Base-by-base conservation (phyloP, 495 filamentous ascomycete species). In the Penicillium odoratum region DNA sequence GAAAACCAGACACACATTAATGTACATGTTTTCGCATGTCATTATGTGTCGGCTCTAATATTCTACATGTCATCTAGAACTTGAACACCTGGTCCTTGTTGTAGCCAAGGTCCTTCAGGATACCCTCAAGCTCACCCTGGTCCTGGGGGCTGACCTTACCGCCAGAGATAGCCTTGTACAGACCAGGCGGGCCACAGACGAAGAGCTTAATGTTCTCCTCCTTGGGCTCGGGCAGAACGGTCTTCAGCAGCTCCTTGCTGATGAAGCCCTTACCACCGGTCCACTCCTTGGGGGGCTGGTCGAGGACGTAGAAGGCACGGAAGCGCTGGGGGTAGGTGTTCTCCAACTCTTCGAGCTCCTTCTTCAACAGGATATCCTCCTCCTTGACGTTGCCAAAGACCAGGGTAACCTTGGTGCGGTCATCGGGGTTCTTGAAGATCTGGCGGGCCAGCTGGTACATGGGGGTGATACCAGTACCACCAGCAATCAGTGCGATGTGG, bases 81-180 rank as follows among this genome's bases (percentile, higher is more conserved):
- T 98, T 98, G 80, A 89, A 98, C 28, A 98, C 95, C 80, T 98
- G 95, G 46, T 97, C 94, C 76, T 90, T 81, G 55, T 66, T 81
- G 78, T 97, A 98, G 16, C 94, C 94, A 51, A 98, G 74, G 70
- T 98, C 92, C 82, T 92, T 89, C 66, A 98, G 75, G 62, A 86
- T 71, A 55, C 94, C 94, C 5, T 75, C 75, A 40, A 98, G 76
- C 81, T 98, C 94, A 46, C 94, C 94, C 76, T 98, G 94, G 68
- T 98, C 93, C 58, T 81, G 76, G 9, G 93, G 93, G 69, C 86
- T 91, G 73, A 88, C 88, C 87, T 98, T 98, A 63, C 68, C 74
- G 44, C 94, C 94, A 50, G 88, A 92, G 59, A 98, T 85, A 40
- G 92, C 88, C 73, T 96, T 94, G 82, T 97, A 97, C 85, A 98